Conservation (phyloP, 2,329 filamentous ascomycete species). For the Stylonectria norvegica region DNA sequence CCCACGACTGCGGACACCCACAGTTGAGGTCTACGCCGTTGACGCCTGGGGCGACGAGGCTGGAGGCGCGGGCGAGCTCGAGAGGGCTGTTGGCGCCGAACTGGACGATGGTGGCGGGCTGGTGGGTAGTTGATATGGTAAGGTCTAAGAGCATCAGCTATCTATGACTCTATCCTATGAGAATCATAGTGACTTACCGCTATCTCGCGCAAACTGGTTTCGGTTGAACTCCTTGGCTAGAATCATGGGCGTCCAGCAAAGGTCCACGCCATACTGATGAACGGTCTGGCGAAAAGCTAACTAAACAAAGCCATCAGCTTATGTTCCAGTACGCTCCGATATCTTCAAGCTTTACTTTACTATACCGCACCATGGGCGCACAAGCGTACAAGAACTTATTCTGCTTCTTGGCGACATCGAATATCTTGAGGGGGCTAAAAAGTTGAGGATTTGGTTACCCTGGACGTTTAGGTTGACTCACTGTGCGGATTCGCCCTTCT, state of each 20-base stretch:
- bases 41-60: slow-evolving; percentile 58
- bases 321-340: background rate
- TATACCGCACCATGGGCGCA: slow-evolving; percentile 67
- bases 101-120: slow-evolving; percentile 62
- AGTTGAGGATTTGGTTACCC: slow-evolving; percentile 15
- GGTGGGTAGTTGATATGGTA: slow-evolving; percentile 53
- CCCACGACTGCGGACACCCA: slow-evolving; percentile 71
- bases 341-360: slow-evolving; percentile 40
- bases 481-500: slow-evolving; percentile 21
- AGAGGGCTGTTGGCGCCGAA: slow-evolving; percentile 61
- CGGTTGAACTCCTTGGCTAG: slow-evolving; percentile 67
- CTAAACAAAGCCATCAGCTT: slow-evolving; percentile 34
- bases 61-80: slow-evolving; percentile 61
- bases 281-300: slow-evolving; percentile 68
- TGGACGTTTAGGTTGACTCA: slow-evolving; percentile 16
- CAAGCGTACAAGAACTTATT: slow-evolving; percentile 55
- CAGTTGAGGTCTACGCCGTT: slow-evolving; percentile 69
- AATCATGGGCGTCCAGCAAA: slow-evolving; percentile 72
- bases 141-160: too few species aligned
- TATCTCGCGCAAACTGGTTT: slow-evolving; percentile 56
- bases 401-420: slow-evolving; percentile 51
- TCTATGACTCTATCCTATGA: too few species aligned
- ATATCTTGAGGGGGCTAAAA: slow-evolving; percentile 57
- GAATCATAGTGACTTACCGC: slow-evolving; percentile 39
- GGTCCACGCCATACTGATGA: slow-evolving; percentile 60